Percentiles rank a stretch among this genome's conserved stretches.
phyloP scores from a whole-genome alignment of 768 basidiomycete genomes.

The Auriscalpium vulgare region DNA sequence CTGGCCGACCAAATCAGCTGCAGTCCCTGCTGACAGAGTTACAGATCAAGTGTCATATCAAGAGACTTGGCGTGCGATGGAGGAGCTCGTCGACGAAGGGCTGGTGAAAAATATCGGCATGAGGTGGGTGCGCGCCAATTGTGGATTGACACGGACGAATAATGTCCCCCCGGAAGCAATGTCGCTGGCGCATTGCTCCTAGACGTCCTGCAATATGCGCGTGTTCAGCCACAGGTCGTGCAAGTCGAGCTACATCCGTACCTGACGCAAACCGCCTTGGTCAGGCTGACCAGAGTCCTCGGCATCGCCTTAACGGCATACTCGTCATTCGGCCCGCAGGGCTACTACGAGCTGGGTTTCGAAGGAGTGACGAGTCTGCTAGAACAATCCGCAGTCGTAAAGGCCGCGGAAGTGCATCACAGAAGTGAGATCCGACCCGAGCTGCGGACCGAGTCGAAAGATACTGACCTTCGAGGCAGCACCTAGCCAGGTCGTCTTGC shows the following conservation, averaged over 20 bases:
- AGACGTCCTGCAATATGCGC: conserved; percentile 75
- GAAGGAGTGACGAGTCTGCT: conserved; percentile 47
- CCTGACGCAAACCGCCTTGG: conserved; percentile 39
- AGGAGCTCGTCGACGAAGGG: conserved; percentile 65
- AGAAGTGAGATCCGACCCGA: conserved; percentile 38
- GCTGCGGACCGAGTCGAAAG: too few species aligned
- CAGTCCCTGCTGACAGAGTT: background rate
- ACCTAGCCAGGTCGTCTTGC: conserved; percentile 37
- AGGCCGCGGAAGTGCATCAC: conserved; percentile 39
- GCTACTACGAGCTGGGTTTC: conserved; percentile 60
- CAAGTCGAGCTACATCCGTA: conserved; percentile 58
- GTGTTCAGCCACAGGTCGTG: conserved; percentile 46
- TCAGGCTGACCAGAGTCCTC: conserved; percentile 35
- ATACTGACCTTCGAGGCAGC: conserved; percentile 14
- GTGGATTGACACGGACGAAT: background rate
- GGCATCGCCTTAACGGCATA: conserved; percentile 48
- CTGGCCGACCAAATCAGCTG: background rate
- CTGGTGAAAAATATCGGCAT: conserved; percentile 74
- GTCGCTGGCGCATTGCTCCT: conserved; percentile 62
- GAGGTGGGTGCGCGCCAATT: conserved; percentile 34
- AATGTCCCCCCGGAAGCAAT: conserved; percentile 42
- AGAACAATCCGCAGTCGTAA: conserved; percentile 34
- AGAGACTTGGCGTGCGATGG: conserved; percentile 82
- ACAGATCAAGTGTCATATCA: conserved; percentile 61
- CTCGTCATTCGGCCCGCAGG: conserved; percentile 46